Conservation (phyloP, 2,329 filamentous ascomycete species). For the Diplodia mutila region DNA sequence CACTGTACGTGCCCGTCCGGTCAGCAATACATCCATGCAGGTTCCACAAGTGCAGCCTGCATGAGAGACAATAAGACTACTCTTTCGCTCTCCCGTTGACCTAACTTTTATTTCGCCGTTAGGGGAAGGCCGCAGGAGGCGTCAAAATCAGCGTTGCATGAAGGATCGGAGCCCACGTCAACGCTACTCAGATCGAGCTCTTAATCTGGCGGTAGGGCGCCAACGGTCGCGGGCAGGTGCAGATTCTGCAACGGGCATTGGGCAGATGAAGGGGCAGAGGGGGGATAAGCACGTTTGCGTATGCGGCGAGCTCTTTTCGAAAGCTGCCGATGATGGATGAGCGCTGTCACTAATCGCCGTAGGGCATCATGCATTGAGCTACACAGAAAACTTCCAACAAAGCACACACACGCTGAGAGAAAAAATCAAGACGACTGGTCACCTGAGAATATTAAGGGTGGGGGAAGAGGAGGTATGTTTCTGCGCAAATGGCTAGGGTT, state of each 20-base stretch:
- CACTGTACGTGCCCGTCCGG: neutral
- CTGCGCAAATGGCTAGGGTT: neutral
- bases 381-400: neutral
- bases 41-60: neutral
- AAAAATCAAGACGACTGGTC: neutral
- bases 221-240: neutral
- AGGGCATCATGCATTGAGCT: neutral
- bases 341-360: neutral
- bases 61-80: neutral
- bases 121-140: neutral
- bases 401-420: neutral
- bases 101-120: neutral
- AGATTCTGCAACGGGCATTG: neutral
- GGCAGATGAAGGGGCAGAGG: neutral
- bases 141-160: neutral
- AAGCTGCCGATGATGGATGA: neutral
- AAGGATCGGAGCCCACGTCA: neutral
- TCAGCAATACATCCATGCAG: neutral
- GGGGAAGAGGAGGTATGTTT: neutral
- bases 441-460: neutral
- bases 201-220: neutral
- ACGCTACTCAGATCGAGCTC: neutral
- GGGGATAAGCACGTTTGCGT: neutral
- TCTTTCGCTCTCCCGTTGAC: neutral
- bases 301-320: neutral